Percentiles rank a stretch among this genome's conserved stretches.
Evolutionary conservation across 805 yeast species (phyloP).

Genomic region (Martiniozyma abietophila): DNA sequence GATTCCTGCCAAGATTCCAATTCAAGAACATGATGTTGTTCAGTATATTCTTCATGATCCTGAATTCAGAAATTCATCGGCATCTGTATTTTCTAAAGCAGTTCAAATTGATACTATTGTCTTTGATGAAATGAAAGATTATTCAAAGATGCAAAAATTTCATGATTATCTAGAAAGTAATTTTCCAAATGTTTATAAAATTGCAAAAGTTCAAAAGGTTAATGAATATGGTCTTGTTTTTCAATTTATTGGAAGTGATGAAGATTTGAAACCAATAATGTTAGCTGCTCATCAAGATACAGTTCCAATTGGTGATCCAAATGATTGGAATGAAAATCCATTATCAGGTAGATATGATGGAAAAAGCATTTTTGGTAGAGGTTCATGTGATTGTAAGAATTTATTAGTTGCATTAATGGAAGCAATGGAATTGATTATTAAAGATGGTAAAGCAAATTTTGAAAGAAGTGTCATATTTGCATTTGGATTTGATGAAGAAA

Average conservation of each 20-base stretch:
- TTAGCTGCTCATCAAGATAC: constrained; percentile 75
- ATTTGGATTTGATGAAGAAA: constrained; percentile 77
- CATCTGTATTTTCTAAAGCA: constrained; percentile 37
- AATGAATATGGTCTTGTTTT: constrained; percentile 56
- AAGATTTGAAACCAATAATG: constrained; percentile 49
- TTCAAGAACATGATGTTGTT: constrained; percentile 12
- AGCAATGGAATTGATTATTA: constrained; percentile 47
- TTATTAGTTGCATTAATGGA: constrained; percentile 57
- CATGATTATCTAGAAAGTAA: constrained; percentile 13
- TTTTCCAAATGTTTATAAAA: constrained; percentile 28
- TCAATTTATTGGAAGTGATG: constrained; percentile 53
- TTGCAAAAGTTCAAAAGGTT: constrained; percentile 40
- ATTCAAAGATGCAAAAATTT: constrained; percentile 17
- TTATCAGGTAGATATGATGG: constrained; percentile 63
- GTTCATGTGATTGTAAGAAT: constrained; percentile 69
- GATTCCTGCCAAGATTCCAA: constrained; percentile 16
- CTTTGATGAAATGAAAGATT: constrained; percentile 17
- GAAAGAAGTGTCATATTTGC: constrained; percentile 53
- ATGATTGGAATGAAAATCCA: constrained; percentile 59
- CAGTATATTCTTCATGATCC: constrained; percentile 27
- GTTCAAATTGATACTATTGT: constrained; percentile 44
- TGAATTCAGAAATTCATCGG: constrained; percentile 28
- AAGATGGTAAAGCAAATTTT: constrained; percentile 38
- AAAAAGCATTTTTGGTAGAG: constrained; percentile 62
- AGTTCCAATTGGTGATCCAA: constrained; percentile 58